These are phyloP conservation scores for Lentinula sp. DNA, from an alignment of 768 basidiomycete genomes.

Conservation along the genomic window DNA sequence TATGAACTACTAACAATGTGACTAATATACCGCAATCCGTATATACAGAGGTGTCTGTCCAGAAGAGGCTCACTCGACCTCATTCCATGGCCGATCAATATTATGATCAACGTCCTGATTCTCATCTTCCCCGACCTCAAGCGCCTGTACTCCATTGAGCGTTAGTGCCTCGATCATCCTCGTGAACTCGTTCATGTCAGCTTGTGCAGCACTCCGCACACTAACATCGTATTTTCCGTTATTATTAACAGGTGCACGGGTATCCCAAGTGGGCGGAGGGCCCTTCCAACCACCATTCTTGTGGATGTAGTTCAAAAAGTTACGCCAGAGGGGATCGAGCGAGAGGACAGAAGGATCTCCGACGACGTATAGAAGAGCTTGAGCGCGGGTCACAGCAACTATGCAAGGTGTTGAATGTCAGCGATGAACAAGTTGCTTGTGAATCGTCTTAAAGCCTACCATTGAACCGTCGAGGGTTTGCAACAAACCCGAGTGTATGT, in stretches of 20 bases:
- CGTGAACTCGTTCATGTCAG: constrained; percentile 32
- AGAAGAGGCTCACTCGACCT: constrained; percentile 10
- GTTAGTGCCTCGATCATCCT: constrained; percentile 26
- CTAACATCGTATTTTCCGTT: constrained; percentile 27
- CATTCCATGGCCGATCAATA: constrained; percentile 16
- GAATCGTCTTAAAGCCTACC: constrained; percentile 27
- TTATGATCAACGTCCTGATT: constrained; percentile 7
- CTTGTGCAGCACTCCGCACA: constrained; percentile 20
- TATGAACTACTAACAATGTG: no score
- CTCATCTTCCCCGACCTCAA: constrained; percentile 5
- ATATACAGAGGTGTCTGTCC: no score
- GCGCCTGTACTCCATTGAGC: constrained; percentile 9
- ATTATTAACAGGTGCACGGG: constrained; percentile 23
- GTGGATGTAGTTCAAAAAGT: constrained; percentile 54
- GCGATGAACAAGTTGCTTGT: neutral
- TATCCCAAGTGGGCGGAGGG: constrained; percentile 28
- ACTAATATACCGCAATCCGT: no score
- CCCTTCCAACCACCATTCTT: constrained; percentile 49
- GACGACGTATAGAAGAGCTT: constrained; percentile 56
- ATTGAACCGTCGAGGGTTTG: constrained; percentile 47
- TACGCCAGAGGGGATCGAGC: constrained; percentile 54
- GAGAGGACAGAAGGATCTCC: constrained; percentile 55
- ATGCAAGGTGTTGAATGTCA: neutral
- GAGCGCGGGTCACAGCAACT: constrained; percentile 66
- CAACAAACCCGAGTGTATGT: constrained; percentile 49